Conservation (phyloP, 805 yeast species). For the Starmerella stigmatis region DNA sequence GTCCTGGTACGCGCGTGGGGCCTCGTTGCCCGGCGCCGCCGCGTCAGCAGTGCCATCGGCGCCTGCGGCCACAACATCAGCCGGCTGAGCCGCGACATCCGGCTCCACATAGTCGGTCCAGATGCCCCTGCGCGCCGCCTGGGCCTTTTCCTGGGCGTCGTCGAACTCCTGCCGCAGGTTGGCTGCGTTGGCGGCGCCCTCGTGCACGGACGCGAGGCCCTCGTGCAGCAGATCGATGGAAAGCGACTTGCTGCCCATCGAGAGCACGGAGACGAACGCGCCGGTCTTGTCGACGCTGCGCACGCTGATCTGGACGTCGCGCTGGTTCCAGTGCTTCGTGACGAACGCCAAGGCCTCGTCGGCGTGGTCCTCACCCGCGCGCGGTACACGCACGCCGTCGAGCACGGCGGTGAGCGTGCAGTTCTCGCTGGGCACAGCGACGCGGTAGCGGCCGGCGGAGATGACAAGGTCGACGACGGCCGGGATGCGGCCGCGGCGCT, state of each 20-base stretch:
- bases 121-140: constrained; percentile 44
- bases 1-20: constrained; percentile 27
- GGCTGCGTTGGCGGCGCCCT: constrained; percentile 49
- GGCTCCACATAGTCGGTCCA: constrained; percentile 46
- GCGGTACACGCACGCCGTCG: constrained; percentile 54
- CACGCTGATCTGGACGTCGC: constrained; percentile 61
- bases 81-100: constrained; percentile 34
- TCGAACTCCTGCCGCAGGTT: constrained; percentile 44
- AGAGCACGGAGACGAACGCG: constrained; percentile 66
- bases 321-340: constrained; percentile 49
- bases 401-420: constrained; percentile 57
- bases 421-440: constrained; percentile 62
- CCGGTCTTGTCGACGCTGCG: constrained; percentile 67
- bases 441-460: constrained; percentile 55
- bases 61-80: constrained; percentile 23
- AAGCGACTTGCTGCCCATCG: constrained; percentile 31
- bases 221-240: constrained; percentile 47
- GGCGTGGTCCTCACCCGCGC: constrained; percentile 31
- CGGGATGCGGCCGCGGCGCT: constrained; percentile 50
- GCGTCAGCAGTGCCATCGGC: constrained; percentile 17
- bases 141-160: constrained; percentile 56
- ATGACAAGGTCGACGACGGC: constrained; percentile 66
- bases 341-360: constrained; percentile 46
- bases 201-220: constrained; percentile 60
- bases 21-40: not conserved